phyloP scores from a whole-genome alignment of 805 yeast genomes.

The Candida silvicultrix region DNA sequence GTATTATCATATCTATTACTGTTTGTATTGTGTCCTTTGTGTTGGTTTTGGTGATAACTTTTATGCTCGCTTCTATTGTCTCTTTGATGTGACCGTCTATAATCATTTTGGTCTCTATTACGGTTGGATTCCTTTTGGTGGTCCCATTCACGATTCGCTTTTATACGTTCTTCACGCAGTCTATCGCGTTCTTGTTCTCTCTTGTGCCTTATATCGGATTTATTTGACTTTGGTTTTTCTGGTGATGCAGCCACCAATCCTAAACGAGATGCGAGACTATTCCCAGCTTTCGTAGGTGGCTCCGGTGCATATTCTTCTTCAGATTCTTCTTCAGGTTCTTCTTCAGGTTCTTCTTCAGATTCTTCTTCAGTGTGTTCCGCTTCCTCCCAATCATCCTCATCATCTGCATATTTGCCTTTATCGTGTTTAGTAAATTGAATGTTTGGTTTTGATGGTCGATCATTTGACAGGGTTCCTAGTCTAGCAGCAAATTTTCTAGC shows the following conservation, averaged over 20 bases:
- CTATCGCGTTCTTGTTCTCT: constrained; percentile 7
- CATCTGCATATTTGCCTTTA: background rate
- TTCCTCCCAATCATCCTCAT: constrained; percentile 9
- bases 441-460: background rate
- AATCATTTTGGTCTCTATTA: background rate
- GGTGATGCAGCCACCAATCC: constrained; percentile 7
- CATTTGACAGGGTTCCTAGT: background rate
- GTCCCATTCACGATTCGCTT: constrained; percentile 7
- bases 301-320: background rate
- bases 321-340: background rate
- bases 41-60: background rate
- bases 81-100: background rate
- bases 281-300: constrained; percentile 16
- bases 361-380: constrained; percentile 5
- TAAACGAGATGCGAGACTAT: constrained; percentile 17
- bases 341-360: background rate
- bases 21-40: background rate
- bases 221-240: background rate
- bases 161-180: constrained; percentile 5
- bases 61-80: background rate
- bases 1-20: background rate
- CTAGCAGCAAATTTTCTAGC: background rate
- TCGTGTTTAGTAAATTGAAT: background rate
- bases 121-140: background rate
- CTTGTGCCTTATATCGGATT: background rate